Evolutionary conservation across 208 protist species (phyloP), one percentile per base, ranked within the genome.

Genomic region (Trypanosoma melophagium): DNA sequence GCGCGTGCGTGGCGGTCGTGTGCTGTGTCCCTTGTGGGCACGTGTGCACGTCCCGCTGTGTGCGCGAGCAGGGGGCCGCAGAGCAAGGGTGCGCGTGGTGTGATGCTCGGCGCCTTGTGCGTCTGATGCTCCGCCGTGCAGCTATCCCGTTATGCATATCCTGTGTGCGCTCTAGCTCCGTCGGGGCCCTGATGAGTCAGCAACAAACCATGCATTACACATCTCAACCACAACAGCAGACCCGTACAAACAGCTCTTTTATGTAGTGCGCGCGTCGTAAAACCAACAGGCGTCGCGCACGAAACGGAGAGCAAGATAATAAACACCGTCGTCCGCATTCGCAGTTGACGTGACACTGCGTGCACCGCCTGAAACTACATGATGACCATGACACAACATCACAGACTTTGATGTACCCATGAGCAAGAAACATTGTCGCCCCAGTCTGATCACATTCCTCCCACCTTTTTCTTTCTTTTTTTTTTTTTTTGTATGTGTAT

Each of bases 361-460:
- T n/a, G n/a, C n/a, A n/a, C n/a, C n/a, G n/a, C n/a, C n/a, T n/a
- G n/a, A n/a, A n/a, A 44, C 7, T 4, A 40, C 1, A 74, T 74
- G 69, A 74, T 62, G 69, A 74, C 56, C n/a, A n/a, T 67, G 69
- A 74, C 69, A 45, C 57, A 74, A 74, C 69, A 74, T 74, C 69
- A 74, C 69, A 74, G 69, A 67, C 69, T 74, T 74, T 67, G 69
- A 74, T 55, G 51, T 52, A 40, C 59, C 45, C 35, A 62, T 74
- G 69, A 66, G 53, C 54, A 67, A 74, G 60, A 74, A 57, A 49
- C 41, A 63, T 56, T 74, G 60, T 67, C 69, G 69, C 69, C 69
- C 60, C 69, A 72, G 67, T 59, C 67, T 72, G 67, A 72, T 28
- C 42, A 17, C 40, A 22, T 12, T 14, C 40, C 40, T 41, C 25